Base-by-base conservation (phyloP, 2,329 filamentous ascomycete species). In the Didymella sp. region DNA sequence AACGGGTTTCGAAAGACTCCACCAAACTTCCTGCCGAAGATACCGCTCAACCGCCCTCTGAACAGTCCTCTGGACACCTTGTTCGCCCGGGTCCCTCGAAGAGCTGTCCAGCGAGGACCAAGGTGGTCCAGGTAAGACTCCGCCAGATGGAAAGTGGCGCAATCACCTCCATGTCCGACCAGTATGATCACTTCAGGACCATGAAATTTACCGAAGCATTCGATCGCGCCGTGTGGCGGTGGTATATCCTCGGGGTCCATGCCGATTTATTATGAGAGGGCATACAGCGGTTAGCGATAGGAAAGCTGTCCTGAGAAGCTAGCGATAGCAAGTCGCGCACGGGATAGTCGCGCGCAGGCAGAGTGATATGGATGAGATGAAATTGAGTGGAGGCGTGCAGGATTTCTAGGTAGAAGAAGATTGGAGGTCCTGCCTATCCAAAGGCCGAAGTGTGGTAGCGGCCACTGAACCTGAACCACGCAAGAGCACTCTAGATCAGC, bases 81-180 rank as follows among this genome's bases (percentile, higher is more conserved):
- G 12, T 13, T 22, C 27, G 35, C 19, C 22, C 21, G n/a, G 13
- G 3, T 22, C 6, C 35, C 19, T 13, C 44, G 12, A 7, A 58
- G 40, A 4, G 13, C 22, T 17, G 17, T 21, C 49, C 44, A 58
- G 4, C 40, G 28, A 11, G 38, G 37, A 42, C 66, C 64, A 4
- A 64, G 53, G 8, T 41, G 24, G 21, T 31, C 33, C 22, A 70
- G 40, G 12, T 51, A 50, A 2, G 59, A 54, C n/a, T 55, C 28
- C 1, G 58, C 57, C 3, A 61, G 54, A 9, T 61, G 31, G 33
- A 58, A 51, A 24, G 56, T 50, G 22, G 31, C 44, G 12, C 44
- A 30, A 17, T 54, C 56, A 17, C 40, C 56, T 27, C 24, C 54
- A 12, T 24, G 21, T 15, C 62, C 56, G 27, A 59, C 51, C 8